Conservation (phyloP, 2,329 filamentous ascomycete species). For the Catunica adiposa region DNA sequence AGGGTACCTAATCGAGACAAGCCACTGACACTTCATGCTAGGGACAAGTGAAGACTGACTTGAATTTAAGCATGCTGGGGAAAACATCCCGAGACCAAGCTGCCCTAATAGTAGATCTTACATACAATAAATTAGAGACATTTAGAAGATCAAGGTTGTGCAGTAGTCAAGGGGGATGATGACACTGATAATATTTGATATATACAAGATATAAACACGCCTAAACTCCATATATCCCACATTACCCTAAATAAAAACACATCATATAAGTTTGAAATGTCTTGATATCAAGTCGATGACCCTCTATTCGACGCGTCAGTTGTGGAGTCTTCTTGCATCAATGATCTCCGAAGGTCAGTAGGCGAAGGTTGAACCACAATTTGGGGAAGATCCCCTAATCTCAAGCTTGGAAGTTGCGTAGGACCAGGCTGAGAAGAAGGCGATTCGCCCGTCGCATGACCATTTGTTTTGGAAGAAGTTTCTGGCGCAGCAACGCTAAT, state of each 20-base stretch:
- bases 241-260: background rate
- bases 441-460: too few species aligned
- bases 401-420: constrained; percentile 34
- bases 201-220: background rate
- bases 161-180: background rate
- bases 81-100: too few species aligned
- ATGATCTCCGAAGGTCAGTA: constrained; percentile 17
- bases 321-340: background rate
- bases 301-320: background rate
- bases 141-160: background rate
- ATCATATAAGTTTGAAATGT: background rate
- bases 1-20: too few species aligned
- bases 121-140: too few species aligned
- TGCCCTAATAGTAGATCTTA: too few species aligned
- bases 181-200: background rate
- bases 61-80: too few species aligned
- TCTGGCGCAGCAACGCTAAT: background rate
- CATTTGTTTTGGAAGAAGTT: too few species aligned
- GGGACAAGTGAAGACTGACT: too few species aligned
- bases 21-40: too few species aligned
- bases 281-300: background rate
- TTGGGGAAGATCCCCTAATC: constrained; percentile 33
- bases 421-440: constrained; percentile 20
- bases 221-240: background rate
- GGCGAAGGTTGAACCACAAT: constrained; percentile 42